Base-by-base conservation (phyloP, 192 early-diverging fungal genomes). In the Gonapodya sp. region DNA sequence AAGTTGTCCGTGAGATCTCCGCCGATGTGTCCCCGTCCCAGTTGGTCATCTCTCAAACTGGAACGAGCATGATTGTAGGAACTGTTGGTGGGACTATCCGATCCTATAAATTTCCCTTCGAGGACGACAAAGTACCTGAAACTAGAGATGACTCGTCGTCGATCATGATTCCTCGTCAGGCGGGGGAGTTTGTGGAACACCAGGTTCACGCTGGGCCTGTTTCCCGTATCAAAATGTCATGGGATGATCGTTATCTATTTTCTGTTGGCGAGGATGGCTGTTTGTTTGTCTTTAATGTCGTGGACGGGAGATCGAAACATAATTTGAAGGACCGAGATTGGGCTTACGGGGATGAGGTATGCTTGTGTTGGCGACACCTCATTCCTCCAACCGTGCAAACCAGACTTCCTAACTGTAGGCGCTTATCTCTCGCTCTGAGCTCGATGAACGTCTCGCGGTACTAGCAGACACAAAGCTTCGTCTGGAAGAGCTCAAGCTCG, bases 401-500 rank as follows among this genome's bases (percentile, higher is more conserved):
- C n/a, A n/a, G n/a, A n/a, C 8, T 64, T 64, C 24, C 24, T 64
- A 24, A 31, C 24, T 64, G 18, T n/a, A 89, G 87, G 91, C 91
- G 73, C 85, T 91, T 16, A 86, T 91, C 18, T 89, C 90, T 35
- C 90, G 89, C 79, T 83, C 88, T 1, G 90, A 91, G 79, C 81
- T 91, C 0, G 89, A 91, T 80, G 90, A 91, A 34, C 88, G 89
- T 74, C 88, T 87, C 80, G 82, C 86, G n/a, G 87, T 88, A 73
- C 86, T 91, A 84, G 82, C 86, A 34, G 90, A 91, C 79, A 84
- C 91, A 34, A 87, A 87, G 78, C 88, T 87, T 14, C 84, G 88
- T 33, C 88, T 91, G 1, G 90, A 91, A 79, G 90, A 91, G 75
- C 84, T 91, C 33, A 91, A 91, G 79, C 86, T 91, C 87, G 90